phyloP scores from a whole-genome alignment of 2,329 filamentous ascomycete species.

The Trichophyton schoenleinii region DNA sequence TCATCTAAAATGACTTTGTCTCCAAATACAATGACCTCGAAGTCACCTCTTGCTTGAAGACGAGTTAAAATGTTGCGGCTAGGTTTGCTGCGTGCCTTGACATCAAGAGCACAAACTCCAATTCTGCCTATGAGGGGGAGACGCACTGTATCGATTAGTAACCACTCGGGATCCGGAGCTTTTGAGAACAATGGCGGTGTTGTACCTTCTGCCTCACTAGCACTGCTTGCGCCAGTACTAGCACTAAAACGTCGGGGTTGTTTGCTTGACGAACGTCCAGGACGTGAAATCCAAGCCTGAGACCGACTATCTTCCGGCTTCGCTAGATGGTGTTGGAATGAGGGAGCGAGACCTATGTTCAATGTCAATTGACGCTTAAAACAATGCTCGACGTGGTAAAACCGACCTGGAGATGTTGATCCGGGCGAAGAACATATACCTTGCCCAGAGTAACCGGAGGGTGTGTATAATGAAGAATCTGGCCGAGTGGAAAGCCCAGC shows the following conservation, averaged over 20 bases:
- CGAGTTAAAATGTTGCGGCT: constrained; percentile 92
- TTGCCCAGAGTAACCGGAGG: background rate
- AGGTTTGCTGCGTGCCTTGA: constrained; percentile 92
- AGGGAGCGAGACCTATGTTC: background rate
- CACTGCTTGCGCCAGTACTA: constrained; percentile 69
- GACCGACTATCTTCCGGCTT: background rate
- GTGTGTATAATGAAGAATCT: background rate
- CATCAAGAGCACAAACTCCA: constrained; percentile 87
- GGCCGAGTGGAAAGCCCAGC: background rate
- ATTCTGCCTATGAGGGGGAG: constrained; percentile 49
- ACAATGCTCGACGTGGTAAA: background rate
- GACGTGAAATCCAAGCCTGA: constrained; percentile 16
- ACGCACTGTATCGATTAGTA: constrained; percentile 12
- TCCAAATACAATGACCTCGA: constrained; percentile 94
- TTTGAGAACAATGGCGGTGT: constrained; percentile 15
- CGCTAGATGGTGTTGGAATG: background rate
- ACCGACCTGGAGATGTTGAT: constrained; percentile 7
- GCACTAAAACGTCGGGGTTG: constrained; percentile 66
- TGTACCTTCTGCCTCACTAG: constrained; percentile 48
- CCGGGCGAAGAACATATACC: background rate
- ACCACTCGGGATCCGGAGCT: background rate
- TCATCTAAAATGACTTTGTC: constrained; percentile 98
- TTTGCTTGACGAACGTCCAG: constrained; percentile 49
- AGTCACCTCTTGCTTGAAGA: constrained; percentile 78
- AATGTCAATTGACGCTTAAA: background rate